Evolutionary conservation across 2,329 filamentous ascomycete genomes (phyloP), one percentile per base, ranked within the genome.

Genomic region (Epichloe aotearoae): DNA sequence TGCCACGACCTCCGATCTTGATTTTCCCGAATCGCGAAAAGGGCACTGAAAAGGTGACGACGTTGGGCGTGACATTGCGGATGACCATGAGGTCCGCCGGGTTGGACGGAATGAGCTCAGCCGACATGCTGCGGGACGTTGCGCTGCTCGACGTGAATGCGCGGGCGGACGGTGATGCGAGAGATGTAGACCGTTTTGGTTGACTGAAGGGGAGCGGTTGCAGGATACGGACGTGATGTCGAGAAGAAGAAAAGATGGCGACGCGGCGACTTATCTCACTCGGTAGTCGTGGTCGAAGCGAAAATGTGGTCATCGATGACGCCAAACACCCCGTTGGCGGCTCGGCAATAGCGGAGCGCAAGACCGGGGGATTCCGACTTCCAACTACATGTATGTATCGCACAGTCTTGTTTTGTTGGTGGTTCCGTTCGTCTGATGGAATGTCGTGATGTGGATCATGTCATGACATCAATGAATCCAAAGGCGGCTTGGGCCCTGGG

Each of bases 81-180:
- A 95, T 91, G 54, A 95, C 88, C 84, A 95, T 94, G 56, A 93
- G 83, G 61, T 87, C 80, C 17, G 82, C 77, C 12, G 90, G 89
- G 59, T 91, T 83, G 15, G 70, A 60, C 4, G 84, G 84, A 51
- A 86, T 76, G 50, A 88, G 76, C 60, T 81, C 77, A 7, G 73
- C 71, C 50, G 79, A 78, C 79, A 49, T 62, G 58, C 49, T 62
- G 58, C 57, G 17, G 43, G 33, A 20, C n/a, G 14, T 44, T 49
- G 43, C 50, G 50, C 39, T 17, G 53, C 52, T 52, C 33, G 53
- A 56, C 11, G 52, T 50, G 20, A 56, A 58, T n/a, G 47, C 34
- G 38, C 36, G 42, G 46, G 6, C 43, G 11, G 14, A 30, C 7
- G 10, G n/a, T 36, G 12, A n/a, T 42, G 23, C 36, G n/a, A 12